Evolutionary conservation across 768 basidiomycete genomes (phyloP).

Genomic region (Cystofilobasidium ferigula): DNA sequence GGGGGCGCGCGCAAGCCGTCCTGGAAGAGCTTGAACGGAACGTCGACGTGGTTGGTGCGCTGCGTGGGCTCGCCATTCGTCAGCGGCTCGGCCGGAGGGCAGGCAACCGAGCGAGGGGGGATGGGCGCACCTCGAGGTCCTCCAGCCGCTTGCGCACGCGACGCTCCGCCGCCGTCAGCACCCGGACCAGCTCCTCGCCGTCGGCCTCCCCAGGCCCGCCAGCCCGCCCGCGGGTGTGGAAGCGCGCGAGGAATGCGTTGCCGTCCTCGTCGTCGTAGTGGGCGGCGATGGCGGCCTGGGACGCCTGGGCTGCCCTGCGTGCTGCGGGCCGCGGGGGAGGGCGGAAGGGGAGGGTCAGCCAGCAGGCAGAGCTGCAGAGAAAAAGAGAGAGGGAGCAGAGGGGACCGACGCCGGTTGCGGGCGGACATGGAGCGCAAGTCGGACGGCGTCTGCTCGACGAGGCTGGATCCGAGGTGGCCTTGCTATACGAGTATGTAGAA

Average conservation of each 20-base stretch:
- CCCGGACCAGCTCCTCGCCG: background rate
- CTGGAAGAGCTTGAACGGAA: background rate
- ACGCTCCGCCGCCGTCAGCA: background rate
- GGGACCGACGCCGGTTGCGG: too few relatives aligned
- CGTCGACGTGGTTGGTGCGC: background rate
- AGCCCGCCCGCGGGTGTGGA: background rate
- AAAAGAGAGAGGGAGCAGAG: too few relatives aligned
- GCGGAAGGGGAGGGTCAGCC: background rate
- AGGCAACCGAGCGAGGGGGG: background rate
- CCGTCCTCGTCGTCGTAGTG: constrained; percentile 1
- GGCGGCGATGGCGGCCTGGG: background rate
- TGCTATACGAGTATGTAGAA: too few relatives aligned
- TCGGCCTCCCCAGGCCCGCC: background rate
- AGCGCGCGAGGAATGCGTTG: background rate
- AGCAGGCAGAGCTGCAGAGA: too few relatives aligned
- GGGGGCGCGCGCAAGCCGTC: background rate
- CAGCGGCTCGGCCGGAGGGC: too few relatives aligned
- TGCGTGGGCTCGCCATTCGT: background rate
- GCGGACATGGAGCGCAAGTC: too few relatives aligned
- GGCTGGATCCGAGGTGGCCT: too few relatives aligned
- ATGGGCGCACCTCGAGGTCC: background rate
- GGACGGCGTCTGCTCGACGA: too few relatives aligned
- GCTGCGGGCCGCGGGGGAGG: background rate
- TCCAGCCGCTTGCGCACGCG: background rate
- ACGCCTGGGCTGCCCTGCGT: background rate